Evolutionary conservation across 116 monocot species (phyloP).

Genomic region (Iris pallida): DNA sequence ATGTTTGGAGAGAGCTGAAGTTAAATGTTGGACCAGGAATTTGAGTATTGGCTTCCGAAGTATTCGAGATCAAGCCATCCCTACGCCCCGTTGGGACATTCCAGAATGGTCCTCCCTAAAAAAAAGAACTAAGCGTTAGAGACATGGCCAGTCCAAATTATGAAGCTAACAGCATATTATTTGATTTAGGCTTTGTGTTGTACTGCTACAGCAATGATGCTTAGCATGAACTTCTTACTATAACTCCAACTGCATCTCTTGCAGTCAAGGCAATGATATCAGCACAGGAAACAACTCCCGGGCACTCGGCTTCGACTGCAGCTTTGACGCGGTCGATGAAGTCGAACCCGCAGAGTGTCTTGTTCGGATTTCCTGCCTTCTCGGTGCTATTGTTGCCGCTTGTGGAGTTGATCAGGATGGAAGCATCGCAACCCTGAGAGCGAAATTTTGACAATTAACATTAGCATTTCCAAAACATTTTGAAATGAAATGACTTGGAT

Average conservation of each 20-base stretch:
- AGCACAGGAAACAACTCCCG: slow-evolving; percentile 41
- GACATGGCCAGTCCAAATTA: not conserved
- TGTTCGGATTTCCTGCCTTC: slow-evolving; percentile 42
- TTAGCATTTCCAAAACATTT: not conserved
- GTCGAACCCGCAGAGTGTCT: slow-evolving; percentile 48
- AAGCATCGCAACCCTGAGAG: slow-evolving; percentile 53
- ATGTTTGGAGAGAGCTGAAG: slow-evolving; percentile 11
- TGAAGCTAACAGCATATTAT: not conserved
- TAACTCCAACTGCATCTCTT: slow-evolving; percentile 23
- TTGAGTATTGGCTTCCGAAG: slow-evolving; percentile 9
- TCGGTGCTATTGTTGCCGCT: slow-evolving; percentile 24
- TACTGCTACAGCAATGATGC: too few species aligned
- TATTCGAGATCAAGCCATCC: slow-evolving; percentile 13
- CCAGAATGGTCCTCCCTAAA: slow-evolving; percentile 24
- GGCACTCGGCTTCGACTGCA: slow-evolving; percentile 40
- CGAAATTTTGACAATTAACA: not conserved
- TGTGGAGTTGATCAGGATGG: slow-evolving; percentile 36
- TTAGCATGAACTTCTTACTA: not conserved
- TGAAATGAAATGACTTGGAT: too few species aligned
- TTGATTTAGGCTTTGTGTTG: not conserved
- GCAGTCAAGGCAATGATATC: slow-evolving; percentile 41
- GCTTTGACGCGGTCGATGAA: slow-evolving; percentile 49
- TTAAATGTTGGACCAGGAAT: slow-evolving; percentile 16
- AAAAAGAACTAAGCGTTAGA: not conserved
- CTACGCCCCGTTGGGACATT: slow-evolving; percentile 19